Percentiles rank a stretch among this genome's conserved stretches.
phyloP scores from a whole-genome alignment of 2,329 filamentous ascomycete species.

The Dothideomycetidae sp. region DNA sequence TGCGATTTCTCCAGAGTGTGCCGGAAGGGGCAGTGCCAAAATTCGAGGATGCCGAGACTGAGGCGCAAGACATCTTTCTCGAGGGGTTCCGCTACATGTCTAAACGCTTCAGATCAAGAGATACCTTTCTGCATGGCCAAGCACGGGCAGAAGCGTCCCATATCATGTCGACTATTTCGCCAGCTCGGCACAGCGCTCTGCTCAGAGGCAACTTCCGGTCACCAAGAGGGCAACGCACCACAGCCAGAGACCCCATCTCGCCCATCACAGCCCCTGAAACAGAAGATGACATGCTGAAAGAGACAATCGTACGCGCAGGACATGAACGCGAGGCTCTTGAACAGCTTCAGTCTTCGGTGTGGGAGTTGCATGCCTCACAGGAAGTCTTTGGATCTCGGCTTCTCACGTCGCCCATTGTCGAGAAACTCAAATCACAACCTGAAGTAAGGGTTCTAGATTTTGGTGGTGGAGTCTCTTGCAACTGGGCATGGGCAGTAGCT shows the following conservation, averaged over 20 bases:
- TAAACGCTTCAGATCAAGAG: constrained; percentile 47
- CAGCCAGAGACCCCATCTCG: constrained; percentile 31
- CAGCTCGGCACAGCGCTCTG: constrained; percentile 60
- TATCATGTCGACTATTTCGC: constrained; percentile 61
- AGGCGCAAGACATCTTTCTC: constrained; percentile 66
- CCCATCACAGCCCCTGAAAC: constrained; percentile 26
- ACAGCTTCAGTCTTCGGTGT: constrained; percentile 48
- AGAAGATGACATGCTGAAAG: constrained; percentile 23
- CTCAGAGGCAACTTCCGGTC: constrained; percentile 77
- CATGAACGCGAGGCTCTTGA: constrained; percentile 68
- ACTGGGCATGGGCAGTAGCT: constrained; percentile 93
- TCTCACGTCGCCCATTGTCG: constrained; percentile 39
- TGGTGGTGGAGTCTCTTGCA: constrained; percentile 68
- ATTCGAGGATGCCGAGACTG: not conserved
- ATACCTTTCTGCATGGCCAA: constrained; percentile 74
- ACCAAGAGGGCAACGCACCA: constrained; percentile 33
- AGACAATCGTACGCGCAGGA: constrained; percentile 34
- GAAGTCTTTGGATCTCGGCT: constrained; percentile 47
- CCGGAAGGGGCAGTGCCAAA: constrained; percentile 10
- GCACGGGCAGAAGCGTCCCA: constrained; percentile 82
- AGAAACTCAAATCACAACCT: constrained; percentile 20
- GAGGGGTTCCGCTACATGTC: constrained; percentile 68
- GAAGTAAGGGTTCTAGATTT: constrained; percentile 67
- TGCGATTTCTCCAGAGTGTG: constrained; percentile 50
- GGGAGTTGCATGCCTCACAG: constrained; percentile 48